phyloP scores from a whole-genome alignment of 495 filamentous ascomycete genomes.

The Penicillium maclennaniae region DNA sequence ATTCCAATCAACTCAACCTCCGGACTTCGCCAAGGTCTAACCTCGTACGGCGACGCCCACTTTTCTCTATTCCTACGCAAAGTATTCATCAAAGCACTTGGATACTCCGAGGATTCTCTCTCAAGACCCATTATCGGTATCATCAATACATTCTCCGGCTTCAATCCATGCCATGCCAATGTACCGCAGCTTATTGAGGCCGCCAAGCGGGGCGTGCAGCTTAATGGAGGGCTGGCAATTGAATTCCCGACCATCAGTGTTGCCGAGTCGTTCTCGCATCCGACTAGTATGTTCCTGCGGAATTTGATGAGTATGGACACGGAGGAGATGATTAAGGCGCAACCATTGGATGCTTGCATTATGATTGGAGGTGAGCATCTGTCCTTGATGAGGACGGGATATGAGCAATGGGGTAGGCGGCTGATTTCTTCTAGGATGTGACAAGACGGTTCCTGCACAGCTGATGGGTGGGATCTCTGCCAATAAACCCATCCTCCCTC shows the following conservation, averaged over 20 bases:
- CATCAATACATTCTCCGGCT: constrained; percentile 61
- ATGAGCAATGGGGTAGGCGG: neutral
- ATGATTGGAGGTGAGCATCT: constrained; percentile 56
- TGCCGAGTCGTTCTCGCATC: constrained; percentile 58
- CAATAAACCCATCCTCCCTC: constrained; percentile 61
- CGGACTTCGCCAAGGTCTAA: constrained; percentile 57
- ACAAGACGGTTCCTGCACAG: constrained; percentile 66
- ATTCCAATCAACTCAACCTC: constrained; percentile 42
- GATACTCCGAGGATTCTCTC: constrained; percentile 63
- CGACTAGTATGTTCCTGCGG: constrained; percentile 65
- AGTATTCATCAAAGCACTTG: constrained; percentile 66
- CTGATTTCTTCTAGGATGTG: constrained; percentile 46
- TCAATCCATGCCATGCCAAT: constrained; percentile 68
- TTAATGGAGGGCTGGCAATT: constrained; percentile 57
- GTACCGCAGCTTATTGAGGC: constrained; percentile 65
- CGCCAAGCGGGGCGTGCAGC: constrained; percentile 57
- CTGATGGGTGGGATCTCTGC: constrained; percentile 68
- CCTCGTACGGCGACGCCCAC: constrained; percentile 66
- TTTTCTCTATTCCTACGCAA: constrained; percentile 68
- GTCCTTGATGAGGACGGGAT: neutral
- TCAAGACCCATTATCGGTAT: constrained; percentile 62
- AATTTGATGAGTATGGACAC: constrained; percentile 73
- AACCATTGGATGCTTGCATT: constrained; percentile 61
- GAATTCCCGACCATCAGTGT: constrained; percentile 67
- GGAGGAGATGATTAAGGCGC: constrained; percentile 65